Percentiles rank a stretch among this genome's conserved stretches.
Evolutionary conservation across 108 stramenopile genomes (phyloP).

Genomic region (Fragilaria radians): DNA sequence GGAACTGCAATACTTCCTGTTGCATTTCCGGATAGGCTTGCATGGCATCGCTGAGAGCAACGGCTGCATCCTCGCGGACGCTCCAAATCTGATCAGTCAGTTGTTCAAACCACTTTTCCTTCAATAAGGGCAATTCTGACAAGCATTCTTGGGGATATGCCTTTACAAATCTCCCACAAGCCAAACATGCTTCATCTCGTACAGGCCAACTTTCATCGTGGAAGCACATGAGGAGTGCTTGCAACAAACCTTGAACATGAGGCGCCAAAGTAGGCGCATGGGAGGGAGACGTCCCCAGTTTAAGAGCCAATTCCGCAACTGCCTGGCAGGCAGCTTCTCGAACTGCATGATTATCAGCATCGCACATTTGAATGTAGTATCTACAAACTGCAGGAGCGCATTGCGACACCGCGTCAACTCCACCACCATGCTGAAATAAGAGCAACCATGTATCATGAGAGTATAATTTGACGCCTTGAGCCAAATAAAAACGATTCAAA

Average conservation of each 20-base stretch:
- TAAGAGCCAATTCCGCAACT: constrained; percentile 90
- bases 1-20: constrained; percentile 27
- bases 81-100: constrained; percentile 97
- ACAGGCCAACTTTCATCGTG: constrained; percentile 98
- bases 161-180: constrained; percentile 83
- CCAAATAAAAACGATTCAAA: constrained; percentile 95
- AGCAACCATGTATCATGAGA: constrained; percentile 92
- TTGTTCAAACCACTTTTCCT: constrained; percentile 89
- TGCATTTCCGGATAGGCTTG: constrained; percentile 66
- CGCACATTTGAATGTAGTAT: constrained; percentile 89
- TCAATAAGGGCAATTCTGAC: constrained; percentile 73
- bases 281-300: constrained; percentile 44
- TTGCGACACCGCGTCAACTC: constrained; percentile 69
- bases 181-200: constrained; percentile 94
- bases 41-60: constrained; percentile 87
- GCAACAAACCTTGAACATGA: constrained; percentile 62
- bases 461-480: constrained; percentile 93
- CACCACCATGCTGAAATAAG: constrained; percentile 51
- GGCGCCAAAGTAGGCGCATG: constrained; percentile 40
- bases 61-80: constrained; percentile 90
- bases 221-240: constrained; percentile 94
- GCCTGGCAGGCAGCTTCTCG: constrained; percentile 95
- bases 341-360: constrained; percentile 93
- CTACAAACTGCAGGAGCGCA: constrained; percentile 80
- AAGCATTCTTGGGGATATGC: constrained; percentile 85